Base-by-base conservation (phyloP, 2,329 filamentous ascomycete species). In the Alternaria hordeiaustralica region DNA sequence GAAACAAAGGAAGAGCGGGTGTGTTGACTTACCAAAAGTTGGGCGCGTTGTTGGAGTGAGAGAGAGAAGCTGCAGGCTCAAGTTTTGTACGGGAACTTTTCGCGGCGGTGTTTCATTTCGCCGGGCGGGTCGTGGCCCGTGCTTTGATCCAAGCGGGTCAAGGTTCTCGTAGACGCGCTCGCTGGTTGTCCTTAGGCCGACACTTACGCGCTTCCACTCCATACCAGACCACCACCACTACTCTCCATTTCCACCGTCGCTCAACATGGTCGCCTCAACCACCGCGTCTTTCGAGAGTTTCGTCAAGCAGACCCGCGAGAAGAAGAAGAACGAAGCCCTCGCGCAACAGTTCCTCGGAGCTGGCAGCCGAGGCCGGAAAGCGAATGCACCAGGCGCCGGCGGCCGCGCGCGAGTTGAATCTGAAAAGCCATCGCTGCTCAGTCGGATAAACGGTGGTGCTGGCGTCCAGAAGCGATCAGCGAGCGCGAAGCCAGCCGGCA, bases 291-390 rank as follows among this genome's bases (percentile, higher is more conserved):
- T 79, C 26, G 74, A 73, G 13, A 75, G 66, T 55, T 76, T 78
- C 47, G 69, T 78, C 61, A 75, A 79, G 55, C 70, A 77, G n/a
- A 62, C 75, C 25, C 89, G 91, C 65, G 86, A 91, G 78, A 88
- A 89, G 77, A 91, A 91, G 82, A 90, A 89, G 82, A 89, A 91
- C 71, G 88, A 92, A 75, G 85, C 83, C 4, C 86, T 93, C n/a
- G 92, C 92, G 30, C 86, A 91, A 71, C 85, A 87, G 75, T 92
- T 94, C 75, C 90, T 94, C 70, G 87, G 87, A 70, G 87, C 87
- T 69, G 61, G 57, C n/a, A 87, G 87, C 75, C 74, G 75, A 41
- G 81, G 80, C 58, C 82, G 85, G 61, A 87, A 89, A 69, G 80
- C 86, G 56, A 90, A 87, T 74, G 71, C 71, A 82, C 82, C 89